These are phyloP conservation scores for Erysimum cheiranthoides DNA, from an alignment of 345 rosid genomes.

Conservation along the genomic window DNA sequence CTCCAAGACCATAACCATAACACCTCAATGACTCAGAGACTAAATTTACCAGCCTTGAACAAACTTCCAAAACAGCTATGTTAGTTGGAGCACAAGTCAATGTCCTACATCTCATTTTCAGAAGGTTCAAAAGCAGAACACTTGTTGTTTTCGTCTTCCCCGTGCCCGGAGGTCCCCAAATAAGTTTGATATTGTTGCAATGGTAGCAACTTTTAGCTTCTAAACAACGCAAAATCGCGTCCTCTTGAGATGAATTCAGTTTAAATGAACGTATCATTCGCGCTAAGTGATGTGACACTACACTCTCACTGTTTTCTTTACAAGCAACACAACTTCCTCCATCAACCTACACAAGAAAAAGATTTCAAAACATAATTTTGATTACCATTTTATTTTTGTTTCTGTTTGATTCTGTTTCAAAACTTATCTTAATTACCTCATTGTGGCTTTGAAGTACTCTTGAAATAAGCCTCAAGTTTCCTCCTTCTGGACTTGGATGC, in stretches of 20 bases:
- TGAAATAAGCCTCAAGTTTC: conserved; percentile 47
- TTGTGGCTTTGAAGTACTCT: conserved; percentile 41
- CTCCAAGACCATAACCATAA: conserved; percentile 49
- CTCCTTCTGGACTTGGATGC: conserved; percentile 33
- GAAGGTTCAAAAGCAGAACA: conserved; percentile 43
- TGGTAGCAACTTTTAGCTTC: conserved; percentile 42
- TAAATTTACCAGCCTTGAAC: conserved; percentile 43
- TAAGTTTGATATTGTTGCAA: conserved; percentile 45
- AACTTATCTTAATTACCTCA: conserved; percentile 29
- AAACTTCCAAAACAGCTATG: conserved; percentile 53
- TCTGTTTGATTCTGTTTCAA: background rate
- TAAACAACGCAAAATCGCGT: conserved; percentile 47
- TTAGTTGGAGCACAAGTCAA: conserved; percentile 63
- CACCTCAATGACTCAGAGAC: conserved; percentile 27
- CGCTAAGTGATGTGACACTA: background rate
- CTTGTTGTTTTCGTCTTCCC: conserved; percentile 59
- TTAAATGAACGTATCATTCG: conserved; percentile 19
- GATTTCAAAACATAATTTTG: background rate
- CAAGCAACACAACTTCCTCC: conserved; percentile 42
- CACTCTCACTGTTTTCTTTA: conserved; percentile 24
- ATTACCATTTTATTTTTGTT: background rate
- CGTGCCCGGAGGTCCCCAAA: conserved; percentile 72
- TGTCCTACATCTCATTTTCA: conserved; percentile 50
- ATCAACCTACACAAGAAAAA: conserved; percentile 43
- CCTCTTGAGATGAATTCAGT: conserved; percentile 52